A percentile compares a stretch with the other conserved stretches of the same genome.
These are phyloP conservation scores for Micractinium conductrix DNA, from an alignment of 139 green algal species.

Conservation along the genomic window DNA sequence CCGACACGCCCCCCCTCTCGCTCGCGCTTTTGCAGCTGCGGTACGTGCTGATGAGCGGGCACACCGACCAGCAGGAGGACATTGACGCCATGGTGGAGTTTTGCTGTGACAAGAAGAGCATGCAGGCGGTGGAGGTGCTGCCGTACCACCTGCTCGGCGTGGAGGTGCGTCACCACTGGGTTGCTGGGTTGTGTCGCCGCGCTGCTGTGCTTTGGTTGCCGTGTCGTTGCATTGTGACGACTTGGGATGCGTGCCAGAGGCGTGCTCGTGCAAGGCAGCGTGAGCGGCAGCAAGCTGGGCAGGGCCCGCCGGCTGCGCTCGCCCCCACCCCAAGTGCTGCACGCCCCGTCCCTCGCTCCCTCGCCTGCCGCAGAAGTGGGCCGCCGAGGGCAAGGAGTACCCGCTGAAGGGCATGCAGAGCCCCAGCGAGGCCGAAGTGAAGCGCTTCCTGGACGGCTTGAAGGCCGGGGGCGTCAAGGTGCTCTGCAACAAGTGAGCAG, in stretches of 20 bases:
- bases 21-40: constrained; percentile 4
- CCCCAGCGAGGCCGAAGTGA: constrained; percentile 38
- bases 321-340: not conserved
- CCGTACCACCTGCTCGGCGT: constrained; percentile 73
- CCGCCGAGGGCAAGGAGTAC: constrained; percentile 59
- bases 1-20: not conserved
- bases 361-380: constrained; percentile 58
- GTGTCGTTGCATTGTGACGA: not conserved
- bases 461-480: constrained; percentile 43
- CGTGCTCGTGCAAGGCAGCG: too few relatives aligned
- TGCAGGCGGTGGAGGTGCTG: constrained; percentile 68
- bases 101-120: constrained; percentile 9
- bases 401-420: constrained; percentile 52
- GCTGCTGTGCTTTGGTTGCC: not conserved
- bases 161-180: not conserved
- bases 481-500: constrained; percentile 51
- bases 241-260: too few relatives aligned
- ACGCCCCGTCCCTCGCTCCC: not conserved
- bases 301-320: too few relatives aligned
- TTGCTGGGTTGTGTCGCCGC: too few relatives aligned
- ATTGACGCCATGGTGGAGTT: constrained; percentile 14
- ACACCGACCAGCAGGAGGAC: constrained; percentile 21
- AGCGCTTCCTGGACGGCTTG: constrained; percentile 33
- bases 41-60: constrained; percentile 14
- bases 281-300: too few relatives aligned